Evolutionary conservation across 108 stramenopile species (phyloP).

Genomic region (Cyclotella atomus): DNA sequence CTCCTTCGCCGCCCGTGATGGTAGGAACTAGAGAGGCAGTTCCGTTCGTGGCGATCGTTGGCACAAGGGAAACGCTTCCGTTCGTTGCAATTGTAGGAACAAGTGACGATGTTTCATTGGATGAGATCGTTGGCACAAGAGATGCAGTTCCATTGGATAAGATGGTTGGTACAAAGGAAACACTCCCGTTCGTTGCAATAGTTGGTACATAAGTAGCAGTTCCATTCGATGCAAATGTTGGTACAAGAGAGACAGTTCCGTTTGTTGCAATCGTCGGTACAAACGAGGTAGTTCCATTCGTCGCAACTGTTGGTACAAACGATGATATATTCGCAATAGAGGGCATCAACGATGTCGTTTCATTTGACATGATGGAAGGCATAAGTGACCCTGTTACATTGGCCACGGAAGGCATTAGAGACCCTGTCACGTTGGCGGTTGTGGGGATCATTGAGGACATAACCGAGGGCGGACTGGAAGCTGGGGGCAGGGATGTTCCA

Average conservation of each 20-base stretch:
- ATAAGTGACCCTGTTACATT: not conserved
- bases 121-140: not conserved
- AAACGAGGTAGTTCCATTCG: not conserved
- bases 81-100: slow-evolving; percentile 8
- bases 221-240: too few species aligned
- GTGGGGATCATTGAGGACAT: too few species aligned
- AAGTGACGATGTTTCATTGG: not conserved
- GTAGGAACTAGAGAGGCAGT: slow-evolving; percentile 6
- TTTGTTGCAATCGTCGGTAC: too few species aligned
- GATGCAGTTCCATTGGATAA: slow-evolving; percentile 2
- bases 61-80: not conserved
- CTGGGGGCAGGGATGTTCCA: too few species aligned
- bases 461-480: too few species aligned
- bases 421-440: too few species aligned
- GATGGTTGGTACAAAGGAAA: not conserved
- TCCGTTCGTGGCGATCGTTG: not conserved
- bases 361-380: not conserved
- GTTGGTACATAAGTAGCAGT: too few species aligned
- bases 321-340: not conserved
- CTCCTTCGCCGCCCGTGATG: not conserved
- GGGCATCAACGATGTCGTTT: not conserved
- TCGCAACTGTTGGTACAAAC: not conserved
- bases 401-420: too few species aligned
- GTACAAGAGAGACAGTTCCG: too few species aligned
- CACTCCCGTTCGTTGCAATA: too few species aligned